These are phyloP conservation scores for Boletus mariae DNA, from an alignment of 1,284 basidiomycete species.

Conservation along the genomic window DNA sequence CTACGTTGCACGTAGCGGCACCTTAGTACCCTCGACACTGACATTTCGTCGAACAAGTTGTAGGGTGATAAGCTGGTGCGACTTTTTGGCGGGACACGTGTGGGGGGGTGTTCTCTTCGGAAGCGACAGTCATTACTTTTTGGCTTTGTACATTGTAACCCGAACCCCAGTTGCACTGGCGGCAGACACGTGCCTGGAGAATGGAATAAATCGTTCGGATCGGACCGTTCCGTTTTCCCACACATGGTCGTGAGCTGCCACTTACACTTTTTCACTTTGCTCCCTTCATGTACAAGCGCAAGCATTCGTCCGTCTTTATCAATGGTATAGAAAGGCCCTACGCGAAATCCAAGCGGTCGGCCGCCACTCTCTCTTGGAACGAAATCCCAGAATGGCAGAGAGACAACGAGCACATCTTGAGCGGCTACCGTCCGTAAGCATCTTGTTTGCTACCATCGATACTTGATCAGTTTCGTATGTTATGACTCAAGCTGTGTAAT, in stretches of 20 bases:
- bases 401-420: conserved; percentile 74
- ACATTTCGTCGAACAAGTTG: neutral
- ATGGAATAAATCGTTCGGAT: conserved; percentile 26
- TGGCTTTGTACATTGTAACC: conserved; percentile 20
- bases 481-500: conserved; percentile 4
- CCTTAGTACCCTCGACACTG: neutral
- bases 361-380: conserved; percentile 51
- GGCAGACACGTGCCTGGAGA: conserved; percentile 13
- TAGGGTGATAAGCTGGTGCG: neutral
- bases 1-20: neutral
- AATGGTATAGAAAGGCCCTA: conserved; percentile 8
- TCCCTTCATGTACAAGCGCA: conserved; percentile 21
- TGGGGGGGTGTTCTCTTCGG: conserved; percentile 16
- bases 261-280: neutral
- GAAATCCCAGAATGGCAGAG: conserved; percentile 66
- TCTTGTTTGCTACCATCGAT: conserved; percentile 2
- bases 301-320: neutral
- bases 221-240: conserved; percentile 4
- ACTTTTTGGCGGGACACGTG: conserved; percentile 14
- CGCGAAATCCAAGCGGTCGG: conserved; percentile 2
- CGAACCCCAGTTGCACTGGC: conserved; percentile 10
- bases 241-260: neutral
- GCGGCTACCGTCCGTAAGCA: conserved; percentile 67
- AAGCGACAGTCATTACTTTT: conserved; percentile 24
- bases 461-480: conserved; percentile 8